Evolutionary conservation across 148 eudicot genomes (phyloP), one percentile per base, ranked within the genome.

Genomic region (Simmondsia chinensis): DNA sequence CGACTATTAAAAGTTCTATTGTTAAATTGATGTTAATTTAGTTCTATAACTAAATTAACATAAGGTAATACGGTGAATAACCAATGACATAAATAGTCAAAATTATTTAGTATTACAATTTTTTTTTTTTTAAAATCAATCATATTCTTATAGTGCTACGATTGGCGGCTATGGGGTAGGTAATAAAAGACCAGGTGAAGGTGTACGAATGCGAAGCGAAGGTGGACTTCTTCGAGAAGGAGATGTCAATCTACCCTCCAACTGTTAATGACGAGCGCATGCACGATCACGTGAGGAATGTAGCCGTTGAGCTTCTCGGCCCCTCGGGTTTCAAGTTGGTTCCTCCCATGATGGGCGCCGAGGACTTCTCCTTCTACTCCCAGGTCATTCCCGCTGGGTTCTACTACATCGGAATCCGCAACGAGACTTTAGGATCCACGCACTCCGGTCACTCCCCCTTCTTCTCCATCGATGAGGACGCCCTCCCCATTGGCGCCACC

Each of bases 341-440:
- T 12, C 50, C 52, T 0, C 82, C 84, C 2, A 18, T 79, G 15
- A 82, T 86, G 96, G 96, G 96, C 0, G 76, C 93, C 0, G 96
- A 87, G 70, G 96, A 87, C 56, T 87, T 87, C 65, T 71, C 96
- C 1, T 87, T 87, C 51, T 87, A 69, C 63, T 57, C 87, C 0
- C 55, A 74, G 51, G 65, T 59, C 9, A 41, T 87, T 2, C 94
- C 96, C 0, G 76, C 87, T 7, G 84, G 73, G 1, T 87, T 82
- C 55, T 82, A 52, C 63, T 79, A 39, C 45, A 59, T 87, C 0
- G 96, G 96, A 3, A 69, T 76, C 20, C 69, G 50, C 67, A 82
- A 76, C 24, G 87, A 87, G 42, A 75, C 73, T 0, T 15, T 76
- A 3, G 96, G 96, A 0, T 63, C 75, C 1, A 39, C 50, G 1